phyloP scores from a whole-genome alignment of 805 yeast genomes.

The Grigorovia transvaalensis region DNA sequence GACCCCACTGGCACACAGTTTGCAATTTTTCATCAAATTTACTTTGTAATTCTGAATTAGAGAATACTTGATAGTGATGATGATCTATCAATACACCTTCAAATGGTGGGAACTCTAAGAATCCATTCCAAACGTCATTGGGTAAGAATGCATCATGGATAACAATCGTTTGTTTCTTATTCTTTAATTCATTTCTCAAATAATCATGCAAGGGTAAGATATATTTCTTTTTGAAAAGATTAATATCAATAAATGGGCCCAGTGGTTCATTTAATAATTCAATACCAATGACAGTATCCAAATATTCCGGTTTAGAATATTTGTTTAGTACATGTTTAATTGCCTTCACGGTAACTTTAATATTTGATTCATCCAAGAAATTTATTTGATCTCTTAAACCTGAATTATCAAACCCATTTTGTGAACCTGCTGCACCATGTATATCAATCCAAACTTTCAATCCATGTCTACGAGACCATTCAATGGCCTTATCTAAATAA shows the following conservation, averaged over 20 bases:
- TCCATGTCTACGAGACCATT: conserved; percentile 55
- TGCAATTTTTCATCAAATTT: conserved; percentile 51
- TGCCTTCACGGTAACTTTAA: conserved; percentile 44
- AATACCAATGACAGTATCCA: conserved; percentile 71
- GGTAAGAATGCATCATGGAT: conserved; percentile 77
- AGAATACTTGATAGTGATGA: conserved; percentile 85
- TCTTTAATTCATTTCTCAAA: conserved; percentile 43
- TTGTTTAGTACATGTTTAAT: conserved; percentile 44
- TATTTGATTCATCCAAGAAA: conserved; percentile 43
- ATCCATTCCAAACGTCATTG: conserved; percentile 51
- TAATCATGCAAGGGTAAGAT: conserved; percentile 52
- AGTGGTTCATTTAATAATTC: conserved; percentile 86
- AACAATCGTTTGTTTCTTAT: conserved; percentile 43
- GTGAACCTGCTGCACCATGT: conserved; percentile 96
- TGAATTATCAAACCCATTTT: conserved; percentile 91
- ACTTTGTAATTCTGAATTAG: conserved; percentile 48
- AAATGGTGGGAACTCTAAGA: conserved; percentile 34
- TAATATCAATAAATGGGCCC: conserved; percentile 56
- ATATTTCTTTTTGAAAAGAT: conserved; percentile 42
- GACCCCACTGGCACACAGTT: conserved; percentile 43
- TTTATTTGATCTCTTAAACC: conserved; percentile 58
- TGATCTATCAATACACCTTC: conserved; percentile 77
- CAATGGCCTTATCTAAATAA: conserved; percentile 66
- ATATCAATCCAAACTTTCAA: conserved; percentile 82
- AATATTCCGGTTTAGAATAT: conserved; percentile 52